Evolutionary conservation across 805 yeast genomes (phyloP).

Genomic region (Grigorovia transvaalensis): DNA sequence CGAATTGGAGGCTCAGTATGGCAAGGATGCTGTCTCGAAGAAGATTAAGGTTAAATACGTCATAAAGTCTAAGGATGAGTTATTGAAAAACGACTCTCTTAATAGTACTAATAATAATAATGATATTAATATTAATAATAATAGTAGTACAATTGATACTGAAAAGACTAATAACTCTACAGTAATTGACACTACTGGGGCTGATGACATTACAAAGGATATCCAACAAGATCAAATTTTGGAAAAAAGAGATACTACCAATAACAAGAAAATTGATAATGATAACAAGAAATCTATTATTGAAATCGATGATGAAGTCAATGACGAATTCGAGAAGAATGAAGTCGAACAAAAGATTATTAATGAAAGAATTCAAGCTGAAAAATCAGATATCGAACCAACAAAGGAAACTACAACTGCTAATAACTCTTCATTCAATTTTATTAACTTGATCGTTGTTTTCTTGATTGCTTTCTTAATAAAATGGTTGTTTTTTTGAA

Average conservation of each 20-base stretch:
- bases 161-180: neutral
- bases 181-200: neutral
- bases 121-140: neutral
- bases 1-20: constrained; percentile 50
- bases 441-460: neutral
- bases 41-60: constrained; percentile 54
- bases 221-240: neutral
- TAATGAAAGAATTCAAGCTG: neutral
- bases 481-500: constrained; percentile 1
- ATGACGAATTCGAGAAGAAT: neutral
- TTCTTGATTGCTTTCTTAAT: constrained; percentile 1
- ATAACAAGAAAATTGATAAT: neutral
- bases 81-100: constrained; percentile 6
- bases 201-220: neutral
- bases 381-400: neutral
- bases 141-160: too few species aligned
- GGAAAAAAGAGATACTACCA: neutral
- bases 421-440: neutral
- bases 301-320: neutral
- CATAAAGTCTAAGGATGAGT: neutral
- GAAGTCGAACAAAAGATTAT: neutral
- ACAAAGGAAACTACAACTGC: neutral
- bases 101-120: neutral
- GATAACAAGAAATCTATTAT: neutral
- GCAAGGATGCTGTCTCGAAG: constrained; percentile 46